Evolutionary conservation across 306 rosid genomes (phyloP).

Genomic region (Datisca glomerata): DNA sequence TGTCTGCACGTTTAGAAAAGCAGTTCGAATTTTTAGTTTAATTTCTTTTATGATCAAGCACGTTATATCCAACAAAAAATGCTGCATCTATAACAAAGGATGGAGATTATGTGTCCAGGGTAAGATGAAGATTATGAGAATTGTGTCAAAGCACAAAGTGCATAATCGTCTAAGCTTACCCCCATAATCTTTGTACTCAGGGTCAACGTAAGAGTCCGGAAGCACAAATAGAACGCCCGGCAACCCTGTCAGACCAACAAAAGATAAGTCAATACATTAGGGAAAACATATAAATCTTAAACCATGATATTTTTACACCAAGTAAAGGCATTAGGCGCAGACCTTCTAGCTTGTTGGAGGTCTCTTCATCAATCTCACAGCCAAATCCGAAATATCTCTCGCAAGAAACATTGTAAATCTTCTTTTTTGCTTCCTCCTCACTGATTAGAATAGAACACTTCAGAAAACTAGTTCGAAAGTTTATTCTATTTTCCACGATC

Average conservation of each 20-base stretch:
- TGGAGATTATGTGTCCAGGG: too few relatives aligned
- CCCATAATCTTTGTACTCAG: slow-evolving; percentile 78
- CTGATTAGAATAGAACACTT: slow-evolving; percentile 9
- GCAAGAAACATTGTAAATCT: slow-evolving; percentile 69
- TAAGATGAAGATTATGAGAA: too few relatives aligned
- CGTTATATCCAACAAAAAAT: too few relatives aligned
- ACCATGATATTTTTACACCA: neutral
- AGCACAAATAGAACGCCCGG: slow-evolving; percentile 77
- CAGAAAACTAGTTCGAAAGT: neutral
- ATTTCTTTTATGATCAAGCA: too few relatives aligned
- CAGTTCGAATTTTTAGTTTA: too few relatives aligned
- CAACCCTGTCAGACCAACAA: slow-evolving; percentile 25
- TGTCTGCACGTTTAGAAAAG: too few relatives aligned
- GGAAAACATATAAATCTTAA: neutral
- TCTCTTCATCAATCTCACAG: slow-evolving; percentile 79
- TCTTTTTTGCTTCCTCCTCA: slow-evolving; percentile 80
- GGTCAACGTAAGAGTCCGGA: slow-evolving; percentile 76
- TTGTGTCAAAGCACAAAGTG: too few relatives aligned
- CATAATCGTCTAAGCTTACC: too few relatives aligned
- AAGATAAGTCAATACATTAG: neutral
- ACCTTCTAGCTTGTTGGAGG: slow-evolving; percentile 81
- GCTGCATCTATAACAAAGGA: too few relatives aligned
- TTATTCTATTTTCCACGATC: neutral
- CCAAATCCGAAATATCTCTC: slow-evolving; percentile 85
- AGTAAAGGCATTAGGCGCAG: neutral